Base-by-base conservation (phyloP, 176 grass and related monocot species). In the Zoysia pacifica region DNA sequence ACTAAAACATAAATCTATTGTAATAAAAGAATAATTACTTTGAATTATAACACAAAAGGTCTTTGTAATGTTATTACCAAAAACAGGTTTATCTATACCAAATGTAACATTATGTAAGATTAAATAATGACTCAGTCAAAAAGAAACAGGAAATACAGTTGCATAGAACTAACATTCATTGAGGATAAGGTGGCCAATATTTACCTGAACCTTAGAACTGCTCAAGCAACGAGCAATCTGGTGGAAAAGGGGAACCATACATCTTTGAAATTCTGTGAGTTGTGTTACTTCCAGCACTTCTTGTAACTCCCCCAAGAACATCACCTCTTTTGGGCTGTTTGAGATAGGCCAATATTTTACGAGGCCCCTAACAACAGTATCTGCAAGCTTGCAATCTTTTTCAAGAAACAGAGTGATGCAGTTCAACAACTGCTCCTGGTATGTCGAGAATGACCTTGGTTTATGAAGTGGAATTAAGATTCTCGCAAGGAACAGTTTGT, bases 311-410 rank as follows among this genome's bases (percentile, higher is more conserved):
- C 54, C 55, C 4, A 90, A 74, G 74, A 90, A 80, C 75, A 86
- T 58, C 35, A 78, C 78, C 74, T 88, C 82, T 75, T 91, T 91
- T 40, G 54, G 9, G 61, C 78, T 82, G 38, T 91, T 91, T 28
- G 89, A 75, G 53, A 88, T 16, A 12, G 89, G 89, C 89, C 89
- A 91, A 67, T 85, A 91, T 80, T 82, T 91, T 54, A 91, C 44
- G 10, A 91, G 68, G 51, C 89, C 78, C 74, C 85, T 85, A 49
- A 91, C 82, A 66, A 91, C 69, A 15, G 85, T 79, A 60, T 85
- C 74, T 1, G 82, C 78, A 69, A 91, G 85, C 68, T 88, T 91
- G 70, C n/a, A 85, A 65, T 91, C 89, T 66, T 91, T 91, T 67
- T 91, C 85, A 40, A 91, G 85, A 79, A 91, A 91, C 74, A 79